phyloP scores from a whole-genome alignment of 1,284 basidiomycete species.

The Ceratobasidium sp. region DNA sequence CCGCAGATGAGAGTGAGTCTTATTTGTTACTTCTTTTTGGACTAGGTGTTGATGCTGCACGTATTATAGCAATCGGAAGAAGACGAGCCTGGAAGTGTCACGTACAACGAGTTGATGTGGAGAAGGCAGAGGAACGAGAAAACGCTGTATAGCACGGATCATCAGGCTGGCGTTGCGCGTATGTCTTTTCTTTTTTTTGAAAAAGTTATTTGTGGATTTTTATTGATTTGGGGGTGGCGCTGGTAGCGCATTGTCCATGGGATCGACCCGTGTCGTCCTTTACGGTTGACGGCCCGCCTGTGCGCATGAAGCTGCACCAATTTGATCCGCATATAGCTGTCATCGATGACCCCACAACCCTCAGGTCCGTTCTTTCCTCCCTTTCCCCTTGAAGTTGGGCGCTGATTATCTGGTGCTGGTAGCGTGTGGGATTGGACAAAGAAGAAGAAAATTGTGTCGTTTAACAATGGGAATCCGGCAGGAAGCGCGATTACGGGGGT shows the following conservation, averaged over 20 bases:
- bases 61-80: constrained; percentile 82
- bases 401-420: constrained; percentile 5
- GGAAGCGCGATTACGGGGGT: constrained; percentile 88
- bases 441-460: constrained; percentile 79
- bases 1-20: constrained; percentile 92
- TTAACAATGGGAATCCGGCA: constrained; percentile 88
- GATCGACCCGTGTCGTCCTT: constrained; percentile 81
- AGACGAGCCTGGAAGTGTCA: constrained; percentile 93
- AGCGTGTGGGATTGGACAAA: constrained; percentile 97
- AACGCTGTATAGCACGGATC: constrained; percentile 74
- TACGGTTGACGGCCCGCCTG: constrained; percentile 74
- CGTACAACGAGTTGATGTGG: constrained; percentile 98
- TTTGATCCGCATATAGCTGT: constrained; percentile 91
- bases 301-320: constrained; percentile 88
- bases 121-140: constrained; percentile 90
- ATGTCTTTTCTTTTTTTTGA: constrained; percentile 52
- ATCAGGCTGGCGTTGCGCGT: constrained; percentile 79
- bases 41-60: not conserved
- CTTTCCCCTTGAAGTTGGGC: not conserved
- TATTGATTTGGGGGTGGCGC: constrained; percentile 6
- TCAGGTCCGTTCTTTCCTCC: constrained; percentile 69
- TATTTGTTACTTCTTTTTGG: not conserved
- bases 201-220: constrained; percentile 6
- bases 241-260: constrained; percentile 71
- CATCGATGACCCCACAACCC: constrained; percentile 86